Conservation (phyloP, 2,329 filamentous ascomycete genomes). For the Ciborinia camelliae region DNA sequence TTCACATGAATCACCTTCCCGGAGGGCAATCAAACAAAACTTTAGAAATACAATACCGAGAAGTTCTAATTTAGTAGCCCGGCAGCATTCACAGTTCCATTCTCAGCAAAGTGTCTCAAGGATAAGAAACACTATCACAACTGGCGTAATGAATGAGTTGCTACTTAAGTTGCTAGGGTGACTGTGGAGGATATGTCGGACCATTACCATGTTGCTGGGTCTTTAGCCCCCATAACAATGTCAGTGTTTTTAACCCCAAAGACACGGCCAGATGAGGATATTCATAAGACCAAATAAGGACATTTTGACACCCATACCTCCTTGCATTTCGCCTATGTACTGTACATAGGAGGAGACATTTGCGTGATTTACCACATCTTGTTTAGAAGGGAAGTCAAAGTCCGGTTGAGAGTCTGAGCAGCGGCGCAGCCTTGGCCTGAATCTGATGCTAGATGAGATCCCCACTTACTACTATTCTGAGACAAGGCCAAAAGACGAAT, state of each 20-base stretch:
- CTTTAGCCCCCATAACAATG: neutral
- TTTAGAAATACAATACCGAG: neutral
- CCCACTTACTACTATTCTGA: constrained; percentile 6
- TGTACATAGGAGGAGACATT: too few relatives aligned
- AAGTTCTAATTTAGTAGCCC: neutral
- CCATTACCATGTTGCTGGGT: constrained; percentile 10
- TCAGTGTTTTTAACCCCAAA: neutral
- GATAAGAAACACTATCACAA: neutral
- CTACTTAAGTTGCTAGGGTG: neutral
- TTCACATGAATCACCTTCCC: neutral
- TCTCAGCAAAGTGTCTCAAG: neutral
- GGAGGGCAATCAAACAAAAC: neutral
- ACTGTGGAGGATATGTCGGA: neutral
- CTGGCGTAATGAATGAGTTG: neutral
- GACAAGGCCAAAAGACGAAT: constrained; percentile 12
- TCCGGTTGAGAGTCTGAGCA: neutral
- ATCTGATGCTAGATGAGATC: constrained; percentile 4
- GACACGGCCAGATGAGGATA: neutral
- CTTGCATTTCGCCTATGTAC: neutral
- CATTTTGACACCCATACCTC: neutral
- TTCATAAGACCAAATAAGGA: neutral
- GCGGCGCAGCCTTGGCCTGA: constrained; percentile 2
- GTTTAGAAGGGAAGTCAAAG: neutral
- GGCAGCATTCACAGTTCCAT: neutral
- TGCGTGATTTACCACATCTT: neutral